phyloP scores from a whole-genome alignment of 2,329 filamentous ascomycete species.

The Chaetomiaceae sp. region DNA sequence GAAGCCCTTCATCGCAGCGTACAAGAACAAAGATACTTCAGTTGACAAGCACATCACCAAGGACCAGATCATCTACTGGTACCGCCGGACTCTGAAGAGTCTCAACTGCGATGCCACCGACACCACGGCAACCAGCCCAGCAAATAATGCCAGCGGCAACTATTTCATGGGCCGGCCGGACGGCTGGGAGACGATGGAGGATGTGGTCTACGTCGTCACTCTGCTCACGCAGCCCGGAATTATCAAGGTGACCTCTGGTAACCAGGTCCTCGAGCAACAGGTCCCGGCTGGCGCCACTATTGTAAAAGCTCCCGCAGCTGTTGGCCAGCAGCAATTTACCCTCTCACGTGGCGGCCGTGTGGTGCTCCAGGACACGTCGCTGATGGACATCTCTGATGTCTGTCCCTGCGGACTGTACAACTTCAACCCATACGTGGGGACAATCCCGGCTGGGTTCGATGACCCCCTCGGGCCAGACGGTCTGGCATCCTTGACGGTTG shows the following conservation, averaged over 20 bases:
- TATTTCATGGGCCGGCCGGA: neutral
- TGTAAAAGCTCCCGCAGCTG: neutral
- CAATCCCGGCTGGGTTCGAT: neutral
- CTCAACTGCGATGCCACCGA: conserved; percentile 3
- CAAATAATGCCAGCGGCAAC: conserved; percentile 1
- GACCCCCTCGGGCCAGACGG: neutral
- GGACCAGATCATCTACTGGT: conserved; percentile 1
- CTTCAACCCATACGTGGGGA: neutral
- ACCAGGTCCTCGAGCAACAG: neutral
- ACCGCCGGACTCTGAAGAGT: neutral
- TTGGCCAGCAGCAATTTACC: neutral
- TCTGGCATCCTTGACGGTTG: neutral
- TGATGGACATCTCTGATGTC: neutral
- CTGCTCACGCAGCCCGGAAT: neutral
- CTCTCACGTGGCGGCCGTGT: neutral
- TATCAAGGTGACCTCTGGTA: neutral
- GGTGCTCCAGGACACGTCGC: neutral
- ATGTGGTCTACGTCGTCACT: neutral
- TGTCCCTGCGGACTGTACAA: neutral
- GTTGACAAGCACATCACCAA: neutral
- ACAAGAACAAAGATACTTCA: neutral
- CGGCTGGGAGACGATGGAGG: neutral
- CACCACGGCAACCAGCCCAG: neutral
- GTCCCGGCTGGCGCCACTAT: neutral
- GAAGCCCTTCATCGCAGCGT: neutral